Evolutionary conservation across 208 protist genomes (phyloP).

Genomic region (Crithidia thermophila): DNA sequence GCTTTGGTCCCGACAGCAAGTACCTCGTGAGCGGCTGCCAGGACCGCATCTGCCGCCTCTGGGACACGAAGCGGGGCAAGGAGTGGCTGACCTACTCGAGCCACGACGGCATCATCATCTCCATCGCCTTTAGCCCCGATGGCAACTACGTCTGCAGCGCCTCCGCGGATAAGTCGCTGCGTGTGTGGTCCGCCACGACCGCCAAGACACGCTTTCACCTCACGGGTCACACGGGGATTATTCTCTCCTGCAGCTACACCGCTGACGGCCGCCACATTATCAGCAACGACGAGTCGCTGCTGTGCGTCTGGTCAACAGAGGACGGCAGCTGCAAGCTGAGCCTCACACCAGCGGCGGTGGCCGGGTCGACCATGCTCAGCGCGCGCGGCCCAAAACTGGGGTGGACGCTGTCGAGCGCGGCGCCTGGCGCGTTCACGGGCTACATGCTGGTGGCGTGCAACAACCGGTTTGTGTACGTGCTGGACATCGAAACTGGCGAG

Average conservation of each 20-base stretch:
- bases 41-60: constrained; percentile 87
- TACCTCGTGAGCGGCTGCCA: constrained; percentile 86
- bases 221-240: constrained; percentile 75
- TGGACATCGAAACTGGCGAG: constrained; percentile 67
- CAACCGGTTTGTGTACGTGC: constrained; percentile 87
- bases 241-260: constrained; percentile 83
- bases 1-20: constrained; percentile 86
- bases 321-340: constrained; percentile 64
- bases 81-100: constrained; percentile 71
- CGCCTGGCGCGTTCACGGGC: constrained; percentile 70
- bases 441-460: constrained; percentile 83
- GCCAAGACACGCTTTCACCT: constrained; percentile 72
- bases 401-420: constrained; percentile 81
- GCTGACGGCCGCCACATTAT: constrained; percentile 80
- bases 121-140: constrained; percentile 78
- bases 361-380: constrained; percentile 36
- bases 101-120: constrained; percentile 88
- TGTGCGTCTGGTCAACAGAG: constrained; percentile 79
- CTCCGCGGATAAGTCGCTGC: constrained; percentile 82
- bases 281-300: constrained; percentile 82
- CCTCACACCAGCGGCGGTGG: constrained; percentile 56
- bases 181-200: constrained; percentile 79
- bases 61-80: constrained; percentile 66
- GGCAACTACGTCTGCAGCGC: constrained; percentile 75
- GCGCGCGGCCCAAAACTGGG: constrained; percentile 42